phyloP scores from a whole-genome alignment of 2,329 filamentous ascomycete genomes.

The Fusarium albosuccineum region DNA sequence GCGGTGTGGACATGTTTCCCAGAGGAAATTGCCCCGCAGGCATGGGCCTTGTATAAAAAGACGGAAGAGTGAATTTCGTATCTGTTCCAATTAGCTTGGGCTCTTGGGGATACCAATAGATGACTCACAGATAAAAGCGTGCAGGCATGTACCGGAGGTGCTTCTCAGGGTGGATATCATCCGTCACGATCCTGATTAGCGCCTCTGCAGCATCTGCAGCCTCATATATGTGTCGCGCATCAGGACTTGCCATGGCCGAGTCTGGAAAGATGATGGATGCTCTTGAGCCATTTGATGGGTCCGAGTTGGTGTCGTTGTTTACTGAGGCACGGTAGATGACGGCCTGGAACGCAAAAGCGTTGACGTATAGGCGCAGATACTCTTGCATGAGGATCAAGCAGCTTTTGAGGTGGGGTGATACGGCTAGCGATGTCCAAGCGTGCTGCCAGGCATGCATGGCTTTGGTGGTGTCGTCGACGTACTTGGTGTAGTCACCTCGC shows the following conservation, averaged over 20 bases:
- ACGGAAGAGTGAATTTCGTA: conserved; percentile 31
- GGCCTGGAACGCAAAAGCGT: conserved; percentile 28
- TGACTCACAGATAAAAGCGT: conserved; percentile 23
- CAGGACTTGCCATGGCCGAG: conserved; percentile 24
- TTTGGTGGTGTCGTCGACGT: conserved; percentile 24
- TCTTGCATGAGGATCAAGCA: conserved; percentile 25
- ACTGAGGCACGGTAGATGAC: conserved; percentile 21
- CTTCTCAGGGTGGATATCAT: conserved; percentile 23
- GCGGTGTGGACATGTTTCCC: conserved; percentile 11
- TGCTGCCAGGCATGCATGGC: conserved; percentile 25
- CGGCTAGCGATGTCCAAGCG: conserved; percentile 13
- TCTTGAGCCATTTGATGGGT: background rate
- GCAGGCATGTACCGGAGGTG: conserved; percentile 27
- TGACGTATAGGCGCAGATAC: conserved; percentile 24
- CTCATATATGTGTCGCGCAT: conserved; percentile 20
- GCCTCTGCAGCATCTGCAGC: conserved; percentile 24
- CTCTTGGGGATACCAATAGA: background rate
- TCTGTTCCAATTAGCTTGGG: background rate
- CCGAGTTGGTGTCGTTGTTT: conserved; percentile 3
- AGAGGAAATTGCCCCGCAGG: conserved; percentile 19
- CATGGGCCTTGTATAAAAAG: conserved; percentile 26
- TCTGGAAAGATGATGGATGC: conserved; percentile 18
- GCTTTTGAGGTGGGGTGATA: conserved; percentile 20
- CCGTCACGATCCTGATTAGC: conserved; percentile 18
- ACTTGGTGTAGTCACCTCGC: conserved; percentile 30